These are phyloP conservation scores for Fraxinus platypoda DNA, from an alignment of 305 asterid genomes.

Conservation along the genomic window DNA sequence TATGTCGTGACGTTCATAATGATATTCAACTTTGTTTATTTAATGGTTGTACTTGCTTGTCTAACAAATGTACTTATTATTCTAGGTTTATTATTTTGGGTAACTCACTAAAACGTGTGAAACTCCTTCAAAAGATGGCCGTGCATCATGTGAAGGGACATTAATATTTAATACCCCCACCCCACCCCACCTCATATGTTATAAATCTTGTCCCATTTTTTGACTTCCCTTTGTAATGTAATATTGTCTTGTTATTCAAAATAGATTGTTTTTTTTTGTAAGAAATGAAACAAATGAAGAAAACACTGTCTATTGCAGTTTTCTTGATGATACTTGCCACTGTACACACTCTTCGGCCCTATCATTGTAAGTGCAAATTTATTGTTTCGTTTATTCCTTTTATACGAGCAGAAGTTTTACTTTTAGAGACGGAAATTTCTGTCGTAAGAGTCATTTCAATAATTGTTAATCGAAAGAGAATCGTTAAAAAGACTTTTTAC, in stretches of 20 bases:
- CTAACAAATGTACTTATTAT: background rate
- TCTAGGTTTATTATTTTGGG: constrained; percentile 7
- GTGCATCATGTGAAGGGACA: constrained; percentile 72
- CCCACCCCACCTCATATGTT: background rate
- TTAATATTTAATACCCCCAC: constrained; percentile 40
- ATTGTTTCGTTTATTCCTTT: background rate
- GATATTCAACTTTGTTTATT: background rate
- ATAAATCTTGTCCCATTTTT: constrained; percentile 19
- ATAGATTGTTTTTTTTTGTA: background rate
- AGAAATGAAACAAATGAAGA: constrained; percentile 20
- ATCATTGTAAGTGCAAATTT: constrained; percentile 43
- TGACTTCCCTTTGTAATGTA: background rate
- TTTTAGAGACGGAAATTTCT: background rate
- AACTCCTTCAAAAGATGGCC: constrained; percentile 40
- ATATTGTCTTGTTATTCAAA: constrained; percentile 10
- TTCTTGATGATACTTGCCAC: constrained; percentile 39
- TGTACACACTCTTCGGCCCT: constrained; percentile 51
- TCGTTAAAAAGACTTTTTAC: background rate
- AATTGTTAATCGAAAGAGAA: background rate
- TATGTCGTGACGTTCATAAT: background rate
- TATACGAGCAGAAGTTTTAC: background rate
- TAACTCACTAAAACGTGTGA: constrained; percentile 59
- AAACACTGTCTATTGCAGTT: constrained; percentile 30
- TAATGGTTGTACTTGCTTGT: background rate
- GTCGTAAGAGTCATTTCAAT: background rate